Evolutionary conservation across 2,329 filamentous ascomycete genomes (phyloP).

Genomic region (Aspergillus brunneoviolaceus): DNA sequence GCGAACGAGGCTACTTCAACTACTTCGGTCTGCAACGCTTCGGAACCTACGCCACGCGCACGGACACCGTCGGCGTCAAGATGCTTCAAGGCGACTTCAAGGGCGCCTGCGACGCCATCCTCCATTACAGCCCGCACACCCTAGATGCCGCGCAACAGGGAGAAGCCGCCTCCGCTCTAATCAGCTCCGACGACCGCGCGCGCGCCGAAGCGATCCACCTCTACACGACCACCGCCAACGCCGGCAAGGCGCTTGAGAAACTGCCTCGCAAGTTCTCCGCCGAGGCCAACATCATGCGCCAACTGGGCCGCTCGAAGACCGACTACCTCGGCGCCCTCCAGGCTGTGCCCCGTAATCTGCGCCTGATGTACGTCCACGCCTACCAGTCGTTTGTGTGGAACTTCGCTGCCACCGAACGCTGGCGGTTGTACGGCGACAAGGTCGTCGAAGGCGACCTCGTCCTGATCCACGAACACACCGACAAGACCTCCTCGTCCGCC

Average conservation of each 20-base stretch:
- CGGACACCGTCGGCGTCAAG: slow-evolving; percentile 78
- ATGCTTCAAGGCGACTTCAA: slow-evolving; percentile 81
- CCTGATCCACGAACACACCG: slow-evolving; percentile 60
- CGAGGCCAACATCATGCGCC: slow-evolving; percentile 74
- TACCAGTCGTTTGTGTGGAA: slow-evolving; percentile 98
- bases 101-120: slow-evolving; percentile 73
- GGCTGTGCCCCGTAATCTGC: slow-evolving; percentile 75
- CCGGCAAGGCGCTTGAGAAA: slow-evolving; percentile 60
- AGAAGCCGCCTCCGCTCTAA: slow-evolving; percentile 44
- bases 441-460: slow-evolving; percentile 87
- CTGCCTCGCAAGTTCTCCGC: slow-evolving; percentile 81
- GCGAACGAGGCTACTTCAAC: slow-evolving; percentile 83
- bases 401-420: slow-evolving; percentile 74
- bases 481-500: slow-evolving; percentile 41
- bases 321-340: slow-evolving; percentile 82
- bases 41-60: slow-evolving; percentile 81
- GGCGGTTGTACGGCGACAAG: slow-evolving; percentile 68
- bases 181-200: slow-evolving; percentile 72
- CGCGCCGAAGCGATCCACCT: slow-evolving; percentile 76
- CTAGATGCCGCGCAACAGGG: slow-evolving; percentile 56
- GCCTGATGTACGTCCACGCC: slow-evolving; percentile 94
- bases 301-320: slow-evolving; percentile 59
- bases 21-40: slow-evolving; percentile 98
- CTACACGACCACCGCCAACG: slow-evolving; percentile 64
- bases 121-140: slow-evolving; percentile 68